phyloP scores from a whole-genome alignment of 257 asterid genomes.

The Gardenia jasminoides region DNA sequence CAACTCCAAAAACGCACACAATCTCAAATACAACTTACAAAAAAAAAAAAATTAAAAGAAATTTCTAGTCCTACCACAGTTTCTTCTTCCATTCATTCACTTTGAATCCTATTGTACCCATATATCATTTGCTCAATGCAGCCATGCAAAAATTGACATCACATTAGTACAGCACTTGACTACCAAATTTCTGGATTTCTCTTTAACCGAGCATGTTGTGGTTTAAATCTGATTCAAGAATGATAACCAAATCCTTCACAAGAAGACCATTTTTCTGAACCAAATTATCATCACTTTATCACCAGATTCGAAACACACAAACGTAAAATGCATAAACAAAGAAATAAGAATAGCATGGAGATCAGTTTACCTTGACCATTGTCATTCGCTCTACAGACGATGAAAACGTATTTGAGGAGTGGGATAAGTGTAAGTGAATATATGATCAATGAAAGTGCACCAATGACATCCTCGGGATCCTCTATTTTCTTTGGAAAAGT shows the following conservation, averaged over 20 bases:
- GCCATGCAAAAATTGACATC: no score
- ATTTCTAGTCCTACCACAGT: no score
- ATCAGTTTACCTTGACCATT: constrained; percentile 81
- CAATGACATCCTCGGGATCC: constrained; percentile 77
- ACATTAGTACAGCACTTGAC: background rate
- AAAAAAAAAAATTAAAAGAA: no score
- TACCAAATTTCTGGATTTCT: background rate
- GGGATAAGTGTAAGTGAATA: constrained; percentile 96
- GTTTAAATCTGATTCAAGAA: background rate
- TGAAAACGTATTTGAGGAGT: constrained; percentile 92
- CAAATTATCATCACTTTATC: background rate
- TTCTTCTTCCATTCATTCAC: no score
- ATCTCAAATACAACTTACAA: no score
- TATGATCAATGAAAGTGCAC: constrained; percentile 92
- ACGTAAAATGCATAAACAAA: background rate
- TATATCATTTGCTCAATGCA: no score
- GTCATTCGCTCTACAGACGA: constrained; percentile 97
- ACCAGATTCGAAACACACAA: background rate
- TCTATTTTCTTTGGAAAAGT: constrained; percentile 82
- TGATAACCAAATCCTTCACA: background rate
- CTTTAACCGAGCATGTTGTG: background rate
- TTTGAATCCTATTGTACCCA: no score
- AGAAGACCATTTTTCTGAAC: background rate
- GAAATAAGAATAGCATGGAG: background rate
- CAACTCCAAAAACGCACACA: no score